These are phyloP conservation scores for Hypomyces rosellus DNA, from an alignment of 2,329 filamentous ascomycete species.

Conservation along the genomic window DNA sequence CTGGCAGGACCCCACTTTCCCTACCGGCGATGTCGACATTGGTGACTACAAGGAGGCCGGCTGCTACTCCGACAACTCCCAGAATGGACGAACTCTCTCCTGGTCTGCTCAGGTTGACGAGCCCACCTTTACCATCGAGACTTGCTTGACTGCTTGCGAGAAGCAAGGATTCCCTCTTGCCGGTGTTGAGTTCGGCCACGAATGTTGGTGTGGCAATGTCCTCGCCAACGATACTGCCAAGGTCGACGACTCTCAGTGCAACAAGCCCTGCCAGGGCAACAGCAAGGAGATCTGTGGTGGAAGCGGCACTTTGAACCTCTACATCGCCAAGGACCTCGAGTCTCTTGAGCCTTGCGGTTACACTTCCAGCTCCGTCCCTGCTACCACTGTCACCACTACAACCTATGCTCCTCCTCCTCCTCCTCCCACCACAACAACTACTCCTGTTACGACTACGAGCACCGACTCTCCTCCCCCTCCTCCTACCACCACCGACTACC, in stretches of 20 bases:
- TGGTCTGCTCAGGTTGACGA: slow-evolving; percentile 34
- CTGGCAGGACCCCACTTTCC: slow-evolving; percentile 44
- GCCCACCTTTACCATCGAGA: slow-evolving; percentile 34
- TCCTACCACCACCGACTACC: slow-evolving; percentile 10
- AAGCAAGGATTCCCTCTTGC: slow-evolving; percentile 41
- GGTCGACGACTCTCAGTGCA: slow-evolving; percentile 36
- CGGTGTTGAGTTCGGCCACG: slow-evolving; percentile 37
- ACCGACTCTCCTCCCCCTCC: slow-evolving; percentile 11
- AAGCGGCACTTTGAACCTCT: slow-evolving; percentile 35
- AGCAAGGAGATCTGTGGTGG: slow-evolving; percentile 37
- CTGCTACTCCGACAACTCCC: slow-evolving; percentile 48
- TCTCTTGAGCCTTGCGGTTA: slow-evolving; percentile 45
- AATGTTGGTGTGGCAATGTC: slow-evolving; percentile 48
- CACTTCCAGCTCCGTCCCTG: slow-evolving; percentile 9
- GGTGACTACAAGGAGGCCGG: slow-evolving; percentile 53
- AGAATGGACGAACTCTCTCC: slow-evolving; percentile 37
- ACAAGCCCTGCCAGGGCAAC: slow-evolving; percentile 47
- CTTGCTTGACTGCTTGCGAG: slow-evolving; percentile 38
- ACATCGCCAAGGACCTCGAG: slow-evolving; percentile 42
- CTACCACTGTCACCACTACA: slow-evolving; percentile 11
- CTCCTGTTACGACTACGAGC: slow-evolving; percentile 9
- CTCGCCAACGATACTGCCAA: slow-evolving; percentile 41
- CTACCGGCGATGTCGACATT: slow-evolving; percentile 38
- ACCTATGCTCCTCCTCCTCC: slow-evolving; percentile 12
- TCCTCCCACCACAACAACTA: slow-evolving; percentile 10